Evolutionary conservation across 208 protist genomes (phyloP), one percentile per base, ranked within the genome.

Genomic region (Crithidia thermophila): DNA sequence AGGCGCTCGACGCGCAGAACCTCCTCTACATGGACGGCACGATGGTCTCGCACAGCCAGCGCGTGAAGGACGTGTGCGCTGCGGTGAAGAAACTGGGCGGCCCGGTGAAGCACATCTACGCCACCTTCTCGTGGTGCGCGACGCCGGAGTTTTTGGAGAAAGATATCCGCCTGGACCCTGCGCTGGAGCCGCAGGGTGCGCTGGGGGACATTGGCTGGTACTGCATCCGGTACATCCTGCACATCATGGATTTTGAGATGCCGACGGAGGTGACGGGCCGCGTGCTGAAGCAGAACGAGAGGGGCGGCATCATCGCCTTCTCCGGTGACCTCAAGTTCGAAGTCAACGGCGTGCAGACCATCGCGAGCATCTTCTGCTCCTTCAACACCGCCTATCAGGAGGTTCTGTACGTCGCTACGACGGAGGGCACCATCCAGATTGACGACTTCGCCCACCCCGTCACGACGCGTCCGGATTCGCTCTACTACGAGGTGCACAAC

Each of bases 21-120:
- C 64, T 90, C 25, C 56, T 90, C 13, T 91, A 86, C 71, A 84
- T 91, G 76, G 82, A 91, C 58, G 81, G 79, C 60, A 87, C 82
- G 6, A 81, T 84, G 76, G 36, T 86, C 23, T 82, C 77, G 25
- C 85, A 91, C 69, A 59, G 79, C 25, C 25, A 60, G 28, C 77
- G 72, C 20, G 59, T 88, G 39, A 40, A 71, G 31, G 58, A 72
- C 11, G 60, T 79, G 23, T 57, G 58, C 33, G 75, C 65, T 14
- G 31, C 58, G 7, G 59, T 71, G 43, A 50, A 75, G 47, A 33
- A 61, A 53, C 18, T 80, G 10, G 74, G 77, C 25, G 75, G 72
- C 0, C 62, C 70, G 3, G 39, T 84, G 36, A 76, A 82, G 66
- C 77, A 82, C 56, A 82, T 90, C 58, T 61, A 56, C n/a, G 67